These are phyloP conservation scores for Colletotrichum camelliae DNA, from an alignment of 2,329 filamentous ascomycete genomes.

Conservation along the genomic window DNA sequence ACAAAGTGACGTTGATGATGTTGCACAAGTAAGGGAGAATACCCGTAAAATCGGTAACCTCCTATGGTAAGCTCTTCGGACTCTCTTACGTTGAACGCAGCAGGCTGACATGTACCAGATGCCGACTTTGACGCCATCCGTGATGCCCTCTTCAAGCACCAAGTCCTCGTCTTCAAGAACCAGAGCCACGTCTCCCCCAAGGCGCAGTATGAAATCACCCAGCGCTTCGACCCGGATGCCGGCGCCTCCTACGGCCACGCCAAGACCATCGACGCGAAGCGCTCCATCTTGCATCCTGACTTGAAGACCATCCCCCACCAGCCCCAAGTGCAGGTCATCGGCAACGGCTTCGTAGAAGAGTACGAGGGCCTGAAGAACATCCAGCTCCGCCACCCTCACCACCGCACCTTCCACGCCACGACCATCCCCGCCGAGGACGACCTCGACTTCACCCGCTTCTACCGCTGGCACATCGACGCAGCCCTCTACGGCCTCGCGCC, in stretches of 20 bases:
- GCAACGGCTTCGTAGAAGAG: constrained; percentile 71
- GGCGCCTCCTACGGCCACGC: constrained; percentile 75
- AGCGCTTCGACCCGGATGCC: constrained; percentile 72
- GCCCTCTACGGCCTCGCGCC: constrained; percentile 79
- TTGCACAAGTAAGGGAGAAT: constrained; percentile 44
- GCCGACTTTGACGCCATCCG: constrained; percentile 68
- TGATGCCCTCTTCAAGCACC: constrained; percentile 69
- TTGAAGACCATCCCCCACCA: constrained; percentile 82
- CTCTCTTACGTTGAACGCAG: background rate
- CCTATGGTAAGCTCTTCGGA: constrained; percentile 48
- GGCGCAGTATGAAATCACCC: constrained; percentile 77
- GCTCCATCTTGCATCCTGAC: constrained; percentile 75
- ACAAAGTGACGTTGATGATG: constrained; percentile 17
- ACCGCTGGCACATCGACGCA: constrained; percentile 83
- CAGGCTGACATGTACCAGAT: constrained; percentile 47
- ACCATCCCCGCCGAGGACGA: constrained; percentile 61
- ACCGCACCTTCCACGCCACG: constrained; percentile 76
- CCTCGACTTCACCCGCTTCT: constrained; percentile 62
- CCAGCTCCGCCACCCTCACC: constrained; percentile 75
- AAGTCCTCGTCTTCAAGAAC: constrained; percentile 74
- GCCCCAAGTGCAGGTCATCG: constrained; percentile 77
- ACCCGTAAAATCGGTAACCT: constrained; percentile 68
- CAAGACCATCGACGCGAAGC: constrained; percentile 70
- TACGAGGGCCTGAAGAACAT: constrained; percentile 77
- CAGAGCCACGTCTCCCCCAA: constrained; percentile 68